Conservation (phyloP, 202 grass and related monocot genomes). For the Cymbopogon flexuosus region DNA sequence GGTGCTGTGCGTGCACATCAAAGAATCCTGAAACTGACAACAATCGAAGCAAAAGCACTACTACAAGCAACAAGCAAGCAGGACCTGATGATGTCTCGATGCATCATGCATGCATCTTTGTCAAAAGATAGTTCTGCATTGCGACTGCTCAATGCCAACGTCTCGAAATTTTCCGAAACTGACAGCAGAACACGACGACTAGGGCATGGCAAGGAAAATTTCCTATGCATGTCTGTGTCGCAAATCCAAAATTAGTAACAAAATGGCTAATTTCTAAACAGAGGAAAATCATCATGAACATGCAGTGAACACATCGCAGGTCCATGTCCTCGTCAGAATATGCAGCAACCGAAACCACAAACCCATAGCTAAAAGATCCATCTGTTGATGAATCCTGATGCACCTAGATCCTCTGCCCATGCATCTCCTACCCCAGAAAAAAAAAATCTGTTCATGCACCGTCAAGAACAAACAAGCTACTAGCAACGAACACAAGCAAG, state of each 20-base stretch:
- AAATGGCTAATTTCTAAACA: background rate
- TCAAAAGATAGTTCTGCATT: background rate
- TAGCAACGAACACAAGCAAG: background rate
- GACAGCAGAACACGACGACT: constrained; percentile 4
- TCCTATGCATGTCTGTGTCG: background rate
- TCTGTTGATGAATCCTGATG: background rate
- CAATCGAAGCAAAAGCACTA: background rate
- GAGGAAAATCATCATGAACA: background rate
- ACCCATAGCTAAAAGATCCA: constrained; percentile 6
- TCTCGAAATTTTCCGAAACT: background rate
- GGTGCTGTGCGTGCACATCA: background rate
- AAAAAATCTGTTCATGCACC: background rate
- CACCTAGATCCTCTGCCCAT: constrained; percentile 18
- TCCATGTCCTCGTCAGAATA: background rate
- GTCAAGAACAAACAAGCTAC: background rate
- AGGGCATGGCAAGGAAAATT: background rate
- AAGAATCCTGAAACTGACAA: background rate
- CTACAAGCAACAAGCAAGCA: background rate
- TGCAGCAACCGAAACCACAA: background rate
- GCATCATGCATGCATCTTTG: background rate
- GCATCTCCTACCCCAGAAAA: background rate
- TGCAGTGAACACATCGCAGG: background rate
- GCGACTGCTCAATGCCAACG: background rate
- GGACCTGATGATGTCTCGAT: background rate
- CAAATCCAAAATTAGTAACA: background rate